Evolutionary conservation across 2,329 filamentous ascomycete species (phyloP), one percentile per base, ranked within the genome.

Genomic region (Botrytis fabae): DNA sequence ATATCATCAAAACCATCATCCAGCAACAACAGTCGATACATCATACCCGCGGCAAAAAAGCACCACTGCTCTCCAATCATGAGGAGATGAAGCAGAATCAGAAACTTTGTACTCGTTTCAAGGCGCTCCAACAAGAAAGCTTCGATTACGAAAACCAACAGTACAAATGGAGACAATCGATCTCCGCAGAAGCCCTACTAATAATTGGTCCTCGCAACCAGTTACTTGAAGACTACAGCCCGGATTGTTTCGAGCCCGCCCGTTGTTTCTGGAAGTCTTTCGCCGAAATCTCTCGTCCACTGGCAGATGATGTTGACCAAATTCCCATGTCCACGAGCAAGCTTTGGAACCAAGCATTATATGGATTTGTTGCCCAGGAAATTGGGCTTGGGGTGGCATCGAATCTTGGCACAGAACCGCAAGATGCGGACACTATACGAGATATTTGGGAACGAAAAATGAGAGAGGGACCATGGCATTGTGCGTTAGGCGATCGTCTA

Each of bases 341-440:
- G n/a, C 28, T 65, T 46, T 48, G 62, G 42, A 48, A 65, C 28
- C 62, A 48, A 32, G 28, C 42, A 65, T 65, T 32, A 18, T 65
- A 14, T 35, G 42, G 62, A 22, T 65, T 65, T 28, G 28, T 65
- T 14, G 28, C 42, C 42, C 42, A 62, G n/a, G 60, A 25, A 62
- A 22, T 25, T 14, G 38, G 4, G 38, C 10, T 42, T 42, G 35
- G 38, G 40, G 35, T n/a, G 4, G 60, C 38, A n/a, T n/a, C 10
- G 10, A n/a, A n/a, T 16, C 38, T 25, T 16, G 22, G 35, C n/a
- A 42, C 38, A 25, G 38, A 42, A 28, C 25, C 38, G 22, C 38
- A 42, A 22, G 35, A 62, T 7, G 40, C 40, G 12, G 35, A 42
- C 35, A 35, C 35, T 6, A 35, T 35, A 35, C 35, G 38, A 42